A percentile compares a stretch with the other conserved stretches of the same genome.
These are phyloP conservation scores for Aspergillus haitiensis DNA, from an alignment of 495 filamentous ascomycete genomes.

Conservation along the genomic window DNA sequence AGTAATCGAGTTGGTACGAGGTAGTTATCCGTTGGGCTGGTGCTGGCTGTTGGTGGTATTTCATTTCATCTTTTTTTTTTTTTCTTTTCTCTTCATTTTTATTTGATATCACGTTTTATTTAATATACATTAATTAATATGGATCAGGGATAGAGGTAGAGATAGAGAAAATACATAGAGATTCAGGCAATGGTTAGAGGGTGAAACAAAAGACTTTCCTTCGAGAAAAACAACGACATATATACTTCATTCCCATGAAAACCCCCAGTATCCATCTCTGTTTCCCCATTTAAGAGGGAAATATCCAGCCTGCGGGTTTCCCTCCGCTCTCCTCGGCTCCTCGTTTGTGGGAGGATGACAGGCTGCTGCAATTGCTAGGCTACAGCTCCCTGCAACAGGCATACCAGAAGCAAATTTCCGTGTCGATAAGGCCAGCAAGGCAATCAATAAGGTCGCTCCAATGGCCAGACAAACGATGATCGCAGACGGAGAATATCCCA, in stretches of 20 bases:
- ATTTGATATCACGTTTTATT: background rate
- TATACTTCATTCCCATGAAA: slow-evolving; percentile 1
- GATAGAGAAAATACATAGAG: background rate
- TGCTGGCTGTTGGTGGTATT: too few species aligned
- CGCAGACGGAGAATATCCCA: slow-evolving; percentile 34
- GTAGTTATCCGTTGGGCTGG: too few species aligned
- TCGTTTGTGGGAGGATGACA: slow-evolving; percentile 35
- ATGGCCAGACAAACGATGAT: slow-evolving; percentile 32
- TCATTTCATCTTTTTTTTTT: background rate
- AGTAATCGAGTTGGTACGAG: background rate
- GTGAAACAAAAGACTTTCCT: too few species aligned
- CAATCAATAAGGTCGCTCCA: slow-evolving; percentile 20
- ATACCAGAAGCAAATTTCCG: slow-evolving; percentile 34
- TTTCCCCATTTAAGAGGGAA: slow-evolving; percentile 6
- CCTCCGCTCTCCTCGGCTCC: background rate
- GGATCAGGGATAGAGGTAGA: background rate
- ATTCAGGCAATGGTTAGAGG: background rate
- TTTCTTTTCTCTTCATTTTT: background rate
- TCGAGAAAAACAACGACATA: background rate
- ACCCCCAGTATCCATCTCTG: background rate
- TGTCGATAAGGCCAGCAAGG: slow-evolving; percentile 19
- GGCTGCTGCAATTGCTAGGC: slow-evolving; percentile 50
- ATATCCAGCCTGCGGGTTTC: slow-evolving; percentile 3
- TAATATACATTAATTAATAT: too few species aligned
- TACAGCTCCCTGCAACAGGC: slow-evolving; percentile 43